phyloP scores from a whole-genome alignment of 805 yeast species.

The Kodamaea sagamina region DNA sequence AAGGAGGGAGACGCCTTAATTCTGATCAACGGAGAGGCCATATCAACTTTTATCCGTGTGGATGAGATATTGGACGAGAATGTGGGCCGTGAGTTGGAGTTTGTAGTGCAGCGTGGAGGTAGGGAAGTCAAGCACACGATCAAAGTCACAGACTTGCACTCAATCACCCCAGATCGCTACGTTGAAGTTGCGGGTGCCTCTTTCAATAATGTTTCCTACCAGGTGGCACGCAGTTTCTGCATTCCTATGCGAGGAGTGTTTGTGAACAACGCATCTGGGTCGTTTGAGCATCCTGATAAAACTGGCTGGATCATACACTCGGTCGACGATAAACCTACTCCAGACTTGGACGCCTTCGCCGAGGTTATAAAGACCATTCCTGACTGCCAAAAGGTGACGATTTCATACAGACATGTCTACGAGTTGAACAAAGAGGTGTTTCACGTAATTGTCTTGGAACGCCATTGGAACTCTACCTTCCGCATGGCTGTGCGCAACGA shows the following conservation, averaged over 20 bases:
- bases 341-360: conserved; percentile 72
- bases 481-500: conserved; percentile 66
- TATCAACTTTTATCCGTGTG: conserved; percentile 74
- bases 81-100: conserved; percentile 50
- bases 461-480: conserved; percentile 81
- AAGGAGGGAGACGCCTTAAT: conserved; percentile 86
- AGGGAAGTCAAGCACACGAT: conserved; percentile 51
- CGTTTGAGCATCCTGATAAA: conserved; percentile 62
- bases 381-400: conserved; percentile 69
- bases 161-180: conserved; percentile 78
- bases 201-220: conserved; percentile 83
- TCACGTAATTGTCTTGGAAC: conserved; percentile 69
- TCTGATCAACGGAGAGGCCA: conserved; percentile 63
- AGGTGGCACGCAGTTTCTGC: conserved; percentile 81
- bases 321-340: conserved; percentile 71
- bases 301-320: conserved; percentile 82
- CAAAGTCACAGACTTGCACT: conserved; percentile 72
- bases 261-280: conserved; percentile 73
- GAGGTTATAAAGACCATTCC: conserved; percentile 78
- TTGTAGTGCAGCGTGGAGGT: conserved; percentile 74
- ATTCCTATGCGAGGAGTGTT: conserved; percentile 85
- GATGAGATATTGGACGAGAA: conserved; percentile 77
- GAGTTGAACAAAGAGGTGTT: conserved; percentile 76
- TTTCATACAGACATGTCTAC: conserved; percentile 72
- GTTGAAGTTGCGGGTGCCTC: conserved; percentile 85